Base-by-base conservation (phyloP, 2,329 filamentous ascomycete species). In the Polytolypa hystricis region DNA sequence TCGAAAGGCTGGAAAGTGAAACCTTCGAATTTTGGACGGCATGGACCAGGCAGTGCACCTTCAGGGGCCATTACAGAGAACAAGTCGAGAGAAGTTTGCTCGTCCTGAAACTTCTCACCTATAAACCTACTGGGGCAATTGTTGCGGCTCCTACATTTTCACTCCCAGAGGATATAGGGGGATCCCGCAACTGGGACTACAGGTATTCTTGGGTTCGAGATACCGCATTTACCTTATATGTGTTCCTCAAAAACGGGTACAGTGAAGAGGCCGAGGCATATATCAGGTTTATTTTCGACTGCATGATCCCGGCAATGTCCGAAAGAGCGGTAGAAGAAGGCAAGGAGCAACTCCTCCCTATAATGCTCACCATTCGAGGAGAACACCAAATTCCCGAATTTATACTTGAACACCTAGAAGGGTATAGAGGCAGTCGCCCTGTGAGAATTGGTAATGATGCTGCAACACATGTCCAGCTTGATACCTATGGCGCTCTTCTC, bases 311-410 rank as follows among this genome's bases (percentile, higher is more conserved):
- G 5, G 52, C 55, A 21, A 37, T 50, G 5, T 64, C 73, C 20
- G 68, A 74, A 41, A 77, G 77, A 1, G 68, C 74, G n/a, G 64
- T 64, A 5, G 53, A 69, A 1, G 71, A 78, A 33, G 73, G 75
- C 19, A 75, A 54, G 11, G 43, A 50, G 2, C 50, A 72, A 0
- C 55, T 58, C 37, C 59, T 87, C 23, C 82, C 82, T 9, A 83
- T 87, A 51, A 86, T 87, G 81, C 85, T 86, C 52, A 83, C 78
- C 27, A 85, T 87, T 45, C 70, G 74, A 16, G 82, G 82, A 31
- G 77, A 76, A 30, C 84, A 79, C 1, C 76, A 84, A 26, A 81
- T 86, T 25, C 79, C 81, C 0, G 81, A 85, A 57, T 50, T 68
- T 23, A 79, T 81, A 44, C 67, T 85, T 4, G 56, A 65, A 35